These are phyloP conservation scores for Pythium phragmitis DNA, from an alignment of 352 stramenopile species.

Conservation along the genomic window DNA sequence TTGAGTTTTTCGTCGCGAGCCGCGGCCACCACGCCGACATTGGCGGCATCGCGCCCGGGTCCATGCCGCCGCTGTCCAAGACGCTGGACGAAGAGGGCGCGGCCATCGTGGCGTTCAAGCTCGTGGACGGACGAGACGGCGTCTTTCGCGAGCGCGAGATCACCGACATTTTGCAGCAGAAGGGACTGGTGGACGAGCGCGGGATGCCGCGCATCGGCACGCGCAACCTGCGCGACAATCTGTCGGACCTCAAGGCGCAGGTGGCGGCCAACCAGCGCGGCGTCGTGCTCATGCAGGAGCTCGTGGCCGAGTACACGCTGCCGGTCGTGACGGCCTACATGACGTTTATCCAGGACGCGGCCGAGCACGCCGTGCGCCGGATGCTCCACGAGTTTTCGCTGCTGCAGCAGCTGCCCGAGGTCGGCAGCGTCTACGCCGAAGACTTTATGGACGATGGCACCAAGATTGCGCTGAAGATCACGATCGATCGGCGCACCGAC, in stretches of 20 bases:
- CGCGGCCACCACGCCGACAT: slow-evolving; percentile 98
- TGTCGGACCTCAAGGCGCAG: slow-evolving; percentile 97
- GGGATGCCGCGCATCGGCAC: slow-evolving; percentile 90
- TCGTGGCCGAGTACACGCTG: slow-evolving; percentile 95
- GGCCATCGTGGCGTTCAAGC: slow-evolving; percentile 99
- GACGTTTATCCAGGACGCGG: slow-evolving; percentile 96
- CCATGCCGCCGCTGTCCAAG: slow-evolving; percentile 96
- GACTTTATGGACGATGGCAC: slow-evolving; percentile 99
- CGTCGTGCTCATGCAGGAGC: slow-evolving; percentile 93
- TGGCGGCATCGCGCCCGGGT: slow-evolving; percentile 94
- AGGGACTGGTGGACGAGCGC: slow-evolving; percentile 77
- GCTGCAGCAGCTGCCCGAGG: slow-evolving; percentile 59
- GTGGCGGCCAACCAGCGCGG: slow-evolving; percentile 98
- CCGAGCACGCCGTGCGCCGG: slow-evolving; percentile 92
- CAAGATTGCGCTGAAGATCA: slow-evolving; percentile 95
- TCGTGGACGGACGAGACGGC: slow-evolving; percentile 92
- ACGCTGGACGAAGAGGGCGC: slow-evolving; percentile 97
- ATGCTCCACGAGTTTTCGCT: slow-evolving; percentile 96
- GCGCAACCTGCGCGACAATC: slow-evolving; percentile 96
- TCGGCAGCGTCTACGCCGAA: slow-evolving; percentile 90
- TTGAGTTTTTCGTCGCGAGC: slow-evolving; percentile 98
- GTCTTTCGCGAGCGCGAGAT: slow-evolving; percentile 97
- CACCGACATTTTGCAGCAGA: slow-evolving; percentile 93
- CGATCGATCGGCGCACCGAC: slow-evolving; percentile 91
- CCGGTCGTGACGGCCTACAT: slow-evolving; percentile 97